phyloP scores from a whole-genome alignment of 2,329 filamentous ascomycete genomes.

The Cladophialophora immunda region DNA sequence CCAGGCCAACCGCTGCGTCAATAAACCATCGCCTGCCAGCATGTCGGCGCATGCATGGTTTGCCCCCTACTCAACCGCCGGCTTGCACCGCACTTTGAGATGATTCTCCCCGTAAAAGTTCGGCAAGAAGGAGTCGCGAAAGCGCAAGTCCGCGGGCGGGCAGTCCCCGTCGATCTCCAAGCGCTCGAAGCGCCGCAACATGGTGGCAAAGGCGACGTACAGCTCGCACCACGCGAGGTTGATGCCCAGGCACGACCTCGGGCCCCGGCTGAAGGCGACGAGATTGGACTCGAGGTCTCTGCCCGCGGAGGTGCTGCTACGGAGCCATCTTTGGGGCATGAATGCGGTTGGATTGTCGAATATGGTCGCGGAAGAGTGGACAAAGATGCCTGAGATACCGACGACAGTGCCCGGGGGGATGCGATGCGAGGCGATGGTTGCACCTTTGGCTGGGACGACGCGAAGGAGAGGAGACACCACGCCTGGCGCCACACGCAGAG shows the following conservation, averaged over 20 bases:
- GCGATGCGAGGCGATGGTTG: conserved; percentile 32
- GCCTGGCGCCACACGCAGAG: conserved; percentile 48
- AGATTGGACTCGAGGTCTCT: conserved; percentile 47
- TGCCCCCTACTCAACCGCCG: background rate
- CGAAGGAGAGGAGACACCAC: conserved; percentile 39
- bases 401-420: conserved; percentile 37
- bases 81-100: conserved; percentile 16
- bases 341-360: conserved; percentile 21
- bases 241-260: conserved; percentile 51
- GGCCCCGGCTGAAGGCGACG: conserved; percentile 56
- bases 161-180: conserved; percentile 10
- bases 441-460: conserved; percentile 41
- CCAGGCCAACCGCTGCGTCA: too few species aligned
- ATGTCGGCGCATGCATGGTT: too few species aligned
- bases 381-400: conserved; percentile 38
- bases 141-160: conserved; percentile 14
- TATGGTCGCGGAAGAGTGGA: conserved; percentile 43
- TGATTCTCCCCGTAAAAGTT: conserved; percentile 16
- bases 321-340: conserved; percentile 19
- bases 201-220: conserved; percentile 32
- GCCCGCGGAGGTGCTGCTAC: conserved; percentile 24
- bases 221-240: conserved; percentile 40
- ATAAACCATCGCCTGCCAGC: too few species aligned
- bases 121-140: conserved; percentile 18
- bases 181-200: conserved; percentile 27